Conservation (phyloP, 345 rosid species). For the Gossypium bickii region DNA sequence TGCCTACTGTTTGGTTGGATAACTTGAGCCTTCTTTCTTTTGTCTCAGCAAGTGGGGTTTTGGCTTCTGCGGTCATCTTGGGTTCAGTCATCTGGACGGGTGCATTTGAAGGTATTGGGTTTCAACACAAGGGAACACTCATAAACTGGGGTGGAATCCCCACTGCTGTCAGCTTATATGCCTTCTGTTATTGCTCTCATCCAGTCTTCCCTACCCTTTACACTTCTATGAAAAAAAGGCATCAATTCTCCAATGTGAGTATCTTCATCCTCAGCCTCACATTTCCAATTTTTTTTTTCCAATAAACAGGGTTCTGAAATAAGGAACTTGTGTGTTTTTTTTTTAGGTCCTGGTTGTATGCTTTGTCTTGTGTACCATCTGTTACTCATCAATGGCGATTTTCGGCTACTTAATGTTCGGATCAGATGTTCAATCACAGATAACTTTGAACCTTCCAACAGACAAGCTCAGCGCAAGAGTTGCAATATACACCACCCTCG, state of each 20-base stretch:
- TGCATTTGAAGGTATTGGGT: slow-evolving; percentile 71
- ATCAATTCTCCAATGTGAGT: slow-evolving; percentile 78
- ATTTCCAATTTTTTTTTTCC: not conserved
- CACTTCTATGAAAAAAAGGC: slow-evolving; percentile 71
- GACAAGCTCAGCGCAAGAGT: slow-evolving; percentile 42
- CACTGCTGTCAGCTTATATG: slow-evolving; percentile 76
- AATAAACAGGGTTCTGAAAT: not conserved
- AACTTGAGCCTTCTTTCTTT: slow-evolving; percentile 71
- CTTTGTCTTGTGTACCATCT: slow-evolving; percentile 47
- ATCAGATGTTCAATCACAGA: slow-evolving; percentile 39
- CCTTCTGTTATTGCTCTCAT: slow-evolving; percentile 89
- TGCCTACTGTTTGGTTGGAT: slow-evolving; percentile 82
- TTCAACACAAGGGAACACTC: slow-evolving; percentile 38
- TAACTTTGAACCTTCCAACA: slow-evolving; percentile 50
- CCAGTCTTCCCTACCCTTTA: slow-evolving; percentile 88
- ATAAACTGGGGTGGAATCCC: slow-evolving; percentile 57
- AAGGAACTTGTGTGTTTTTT: not conserved
- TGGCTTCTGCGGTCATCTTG: slow-evolving; percentile 71
- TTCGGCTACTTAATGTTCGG: slow-evolving; percentile 66
- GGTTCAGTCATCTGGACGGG: slow-evolving; percentile 67
- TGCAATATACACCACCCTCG: slow-evolving; percentile 61
- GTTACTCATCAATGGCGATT: slow-evolving; percentile 49
- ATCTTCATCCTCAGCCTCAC: not conserved
- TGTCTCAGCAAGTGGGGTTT: slow-evolving; percentile 86
- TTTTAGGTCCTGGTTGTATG: slow-evolving; percentile 50